Base-by-base conservation (phyloP, 139 green algal species). In the Picochlorum sp. region DNA sequence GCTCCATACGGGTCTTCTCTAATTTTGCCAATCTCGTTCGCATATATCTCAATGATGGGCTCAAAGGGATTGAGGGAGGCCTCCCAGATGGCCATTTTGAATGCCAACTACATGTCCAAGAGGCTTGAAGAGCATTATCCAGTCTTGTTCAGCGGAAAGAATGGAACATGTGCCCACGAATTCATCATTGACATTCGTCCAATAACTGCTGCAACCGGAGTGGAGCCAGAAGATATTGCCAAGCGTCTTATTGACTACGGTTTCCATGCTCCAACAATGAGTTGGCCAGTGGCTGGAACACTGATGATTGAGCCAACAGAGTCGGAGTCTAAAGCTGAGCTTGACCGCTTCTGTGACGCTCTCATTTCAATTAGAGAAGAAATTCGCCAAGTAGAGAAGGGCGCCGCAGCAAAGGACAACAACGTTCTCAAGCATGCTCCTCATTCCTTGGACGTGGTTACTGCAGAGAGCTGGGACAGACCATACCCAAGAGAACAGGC, bases 281-380 rank as follows among this genome's bases (percentile, higher is more conserved):
- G 84, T 4, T 99, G 94, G 94, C 94, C 94, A 13, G 94, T 99
- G 52, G 64, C 86, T 1, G 75, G 94, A 65, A 99, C 94, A 14
- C 86, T 99, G 45, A 98, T 99, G 94, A 92, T 99, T 21, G 94
- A 99, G 88, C 94, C 94, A 46, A 99, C 92, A 14, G 90, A 97
- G 82, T 83, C 62, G 14, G 90, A 97, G 83, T 81, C 60, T 79
- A 95, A 96, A 80, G 76, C 72, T 34, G 87, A 95, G 85, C 75
- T 97, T 58, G 91, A 97, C 80, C 80, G 92, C 9, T 96, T 97
- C 78, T 87, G 78, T 64, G 84, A 97, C 46, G 92, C 94, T 24
- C 92, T 99, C 85, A 96, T 99, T 72, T 66, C 80, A 65, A 99
- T 99, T 76, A 77, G 86, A 37, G 72, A 77, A 38, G 62, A 64